These are phyloP conservation scores for Skeletonema potamos DNA, from an alignment of 108 stramenopile species.

Conservation along the genomic window DNA sequence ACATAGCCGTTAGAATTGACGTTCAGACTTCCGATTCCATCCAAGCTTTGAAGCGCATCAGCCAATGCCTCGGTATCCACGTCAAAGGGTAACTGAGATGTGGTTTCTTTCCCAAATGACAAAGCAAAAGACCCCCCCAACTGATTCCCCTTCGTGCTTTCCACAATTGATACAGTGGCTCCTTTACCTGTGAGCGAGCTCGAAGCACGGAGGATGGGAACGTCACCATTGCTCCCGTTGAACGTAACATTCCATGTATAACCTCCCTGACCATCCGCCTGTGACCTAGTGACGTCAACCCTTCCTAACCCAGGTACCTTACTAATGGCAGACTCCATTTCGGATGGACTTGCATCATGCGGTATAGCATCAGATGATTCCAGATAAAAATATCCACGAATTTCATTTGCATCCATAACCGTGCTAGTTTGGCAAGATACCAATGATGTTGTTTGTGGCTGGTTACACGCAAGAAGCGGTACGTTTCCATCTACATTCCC, in stretches of 20 bases:
- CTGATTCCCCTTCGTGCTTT: conserved; percentile 65
- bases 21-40: conserved; percentile 42
- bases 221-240: conserved; percentile 55
- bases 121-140: conserved; percentile 67
- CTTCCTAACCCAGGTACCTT: conserved; percentile 52
- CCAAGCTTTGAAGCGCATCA: conserved; percentile 51
- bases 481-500: conserved; percentile 51
- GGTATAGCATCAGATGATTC: conserved; percentile 60
- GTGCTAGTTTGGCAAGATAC: conserved; percentile 55
- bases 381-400: conserved; percentile 70
- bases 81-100: conserved; percentile 52
- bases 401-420: conserved; percentile 75
- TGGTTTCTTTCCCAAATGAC: conserved; percentile 45
- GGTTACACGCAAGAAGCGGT: conserved; percentile 45
- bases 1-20: conserved; percentile 29
- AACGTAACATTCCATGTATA: conserved; percentile 80
- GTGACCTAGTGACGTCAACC: conserved; percentile 60
- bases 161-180: conserved; percentile 42
- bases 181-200: conserved; percentile 59
- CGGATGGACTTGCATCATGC: conserved; percentile 55
- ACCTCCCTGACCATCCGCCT: conserved; percentile 49
- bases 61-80: conserved; percentile 41
- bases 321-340: conserved; percentile 63
- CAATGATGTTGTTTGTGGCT: conserved; percentile 13
- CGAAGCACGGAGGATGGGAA: conserved; percentile 43